Conservation (phyloP, 1,284 basidiomycete species). For the Microbotryum lychnidis-dioicae region DNA sequence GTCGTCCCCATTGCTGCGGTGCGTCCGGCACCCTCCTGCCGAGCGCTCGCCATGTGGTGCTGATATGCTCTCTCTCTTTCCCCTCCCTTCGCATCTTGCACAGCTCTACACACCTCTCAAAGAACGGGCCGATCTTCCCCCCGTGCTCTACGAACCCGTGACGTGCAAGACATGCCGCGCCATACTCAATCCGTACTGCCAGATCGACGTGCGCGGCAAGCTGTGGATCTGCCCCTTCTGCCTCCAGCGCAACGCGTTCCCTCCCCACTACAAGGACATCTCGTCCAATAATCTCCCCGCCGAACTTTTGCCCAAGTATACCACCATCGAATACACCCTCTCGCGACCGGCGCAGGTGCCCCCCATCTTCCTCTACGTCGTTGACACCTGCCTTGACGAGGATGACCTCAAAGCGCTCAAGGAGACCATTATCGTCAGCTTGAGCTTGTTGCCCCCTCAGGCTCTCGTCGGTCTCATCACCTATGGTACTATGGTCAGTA, state of each 20-base stretch:
- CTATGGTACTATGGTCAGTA: slow-evolving; percentile 84
- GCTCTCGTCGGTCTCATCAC: slow-evolving; percentile 94
- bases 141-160: slow-evolving; percentile 95
- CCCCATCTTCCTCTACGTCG: slow-evolving; percentile 91
- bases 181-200: slow-evolving; percentile 75
- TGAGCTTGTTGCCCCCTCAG: slow-evolving; percentile 85
- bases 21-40: not conserved
- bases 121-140: slow-evolving; percentile 86
- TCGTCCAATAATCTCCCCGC: slow-evolving; percentile 93
- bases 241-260: slow-evolving; percentile 90
- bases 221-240: slow-evolving; percentile 99
- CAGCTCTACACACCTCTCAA: slow-evolving; percentile 91
- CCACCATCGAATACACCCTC: slow-evolving; percentile 97
- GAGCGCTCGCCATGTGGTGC: not conserved
- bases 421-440: slow-evolving; percentile 86
- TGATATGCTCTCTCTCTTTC: not conserved
- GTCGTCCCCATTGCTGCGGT: slow-evolving; percentile 90
- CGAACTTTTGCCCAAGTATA: slow-evolving; percentile 94
- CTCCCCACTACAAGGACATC: slow-evolving; percentile 98
- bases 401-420: slow-evolving; percentile 74
- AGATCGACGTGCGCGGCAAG: slow-evolving; percentile 96
- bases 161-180: slow-evolving; percentile 98
- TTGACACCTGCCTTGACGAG: slow-evolving; percentile 94
- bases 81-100: not conserved
- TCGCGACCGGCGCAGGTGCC: slow-evolving; percentile 82